Evolutionary conservation across 2,329 filamentous ascomycete species (phyloP), one percentile per base, ranked within the genome.

Genomic region (Colletotrichum lini): DNA sequence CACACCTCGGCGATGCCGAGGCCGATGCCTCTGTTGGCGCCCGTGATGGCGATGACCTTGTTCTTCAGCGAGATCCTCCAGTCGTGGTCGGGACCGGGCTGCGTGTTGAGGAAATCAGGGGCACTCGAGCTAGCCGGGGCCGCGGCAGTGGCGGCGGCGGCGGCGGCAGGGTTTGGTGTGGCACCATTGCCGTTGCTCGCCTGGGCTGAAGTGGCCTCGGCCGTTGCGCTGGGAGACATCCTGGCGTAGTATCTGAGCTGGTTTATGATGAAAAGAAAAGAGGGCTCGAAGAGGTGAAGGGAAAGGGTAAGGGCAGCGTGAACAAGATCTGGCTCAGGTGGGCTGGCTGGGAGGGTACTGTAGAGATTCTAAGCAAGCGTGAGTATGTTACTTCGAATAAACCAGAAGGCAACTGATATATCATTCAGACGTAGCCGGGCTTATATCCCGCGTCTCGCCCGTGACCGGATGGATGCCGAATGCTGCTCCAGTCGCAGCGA

Each of bases 1-100:
- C 83, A 85, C 61, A 83, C 81, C 73, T 86, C 81, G 21, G 84
- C 84, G 56, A 86, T 81, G 21, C 83, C 84, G 2, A 85, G 79
- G 8, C 83, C 84, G 54, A 85, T 85, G 61, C 84, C 80, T 73
- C 82, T 79, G 76, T 84, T 84, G 53, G 82, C 82, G 21, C 82
- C 82, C 4, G 82, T 84, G 73, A 84, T 81, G 30, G 81, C 77
- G 64, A 83, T 82, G 72, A 82, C 79, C 70, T 83, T 83, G 75
- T 77, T 75, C 58, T 78, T 77, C 26, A 82, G 72, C 6, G 77
- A 76, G 60, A 82, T 77, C 64, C 76, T 76, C 77, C 77, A 82
- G 77, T 82, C 77, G 65, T 82, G 80, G 64, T 75, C 73, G 18
- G 78, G 74, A 3, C 75, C 75, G 10, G 81, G 81, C 16, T 80